phyloP scores from a whole-genome alignment of 2,329 filamentous ascomycete species.

The Stromatinia cepivora region DNA sequence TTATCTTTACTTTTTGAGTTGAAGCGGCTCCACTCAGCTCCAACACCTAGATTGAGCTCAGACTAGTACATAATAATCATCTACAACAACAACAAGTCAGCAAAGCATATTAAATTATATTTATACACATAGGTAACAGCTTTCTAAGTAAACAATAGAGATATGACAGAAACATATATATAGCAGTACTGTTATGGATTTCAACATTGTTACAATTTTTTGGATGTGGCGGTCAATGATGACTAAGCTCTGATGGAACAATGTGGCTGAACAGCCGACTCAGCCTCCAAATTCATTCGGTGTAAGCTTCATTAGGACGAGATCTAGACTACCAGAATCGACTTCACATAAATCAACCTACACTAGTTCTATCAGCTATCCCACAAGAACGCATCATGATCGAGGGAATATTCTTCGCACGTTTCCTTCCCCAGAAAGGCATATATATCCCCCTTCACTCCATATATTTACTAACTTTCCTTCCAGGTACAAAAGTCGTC shows the following conservation, averaged over 20 bases:
- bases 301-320: not conserved
- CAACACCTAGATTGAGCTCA: too few species aligned
- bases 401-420: slow-evolving; percentile 69
- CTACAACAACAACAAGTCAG: too few species aligned
- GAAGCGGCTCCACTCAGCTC: too few species aligned
- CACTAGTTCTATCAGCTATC: not conserved
- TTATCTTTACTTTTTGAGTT: too few species aligned
- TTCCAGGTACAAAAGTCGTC: slow-evolving; percentile 59
- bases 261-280: not conserved
- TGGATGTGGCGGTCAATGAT: not conserved
- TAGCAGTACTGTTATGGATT: too few species aligned
- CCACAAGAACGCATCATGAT: slow-evolving; percentile 54
- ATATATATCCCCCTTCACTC: slow-evolving; percentile 24
- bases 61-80: too few species aligned
- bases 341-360: not conserved
- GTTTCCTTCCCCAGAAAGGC: slow-evolving; percentile 68
- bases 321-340: not conserved
- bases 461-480: slow-evolving; percentile 2
- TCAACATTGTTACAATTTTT: too few species aligned
- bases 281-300: not conserved
- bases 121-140: too few species aligned
- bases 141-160: not conserved
- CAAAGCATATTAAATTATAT: not conserved
- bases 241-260: not conserved
- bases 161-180: not conserved